Conservation (phyloP, 2,329 filamentous ascomycete genomes). For the Pseudogymnoascus sp. region DNA sequence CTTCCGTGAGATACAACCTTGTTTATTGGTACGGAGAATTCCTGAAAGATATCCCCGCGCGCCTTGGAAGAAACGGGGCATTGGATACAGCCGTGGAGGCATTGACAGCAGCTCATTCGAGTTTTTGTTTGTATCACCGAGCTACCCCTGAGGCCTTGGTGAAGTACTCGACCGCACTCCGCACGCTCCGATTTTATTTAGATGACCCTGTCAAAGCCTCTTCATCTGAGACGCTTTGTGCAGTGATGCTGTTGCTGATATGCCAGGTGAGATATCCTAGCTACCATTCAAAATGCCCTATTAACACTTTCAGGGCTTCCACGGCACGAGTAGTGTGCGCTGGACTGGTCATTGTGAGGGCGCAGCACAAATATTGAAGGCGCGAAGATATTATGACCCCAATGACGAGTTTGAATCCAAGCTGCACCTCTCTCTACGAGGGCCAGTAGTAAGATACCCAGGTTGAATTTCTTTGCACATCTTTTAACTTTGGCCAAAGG, state of each 20-base stretch:
- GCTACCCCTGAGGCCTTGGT: not conserved
- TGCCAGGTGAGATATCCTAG: constrained; percentile 19
- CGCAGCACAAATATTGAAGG: constrained; percentile 27
- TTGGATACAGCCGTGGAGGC: constrained; percentile 22
- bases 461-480: not conserved
- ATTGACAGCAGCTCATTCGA: not conserved
- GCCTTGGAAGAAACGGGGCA: constrained; percentile 39
- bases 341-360: constrained; percentile 18
- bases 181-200: constrained; percentile 21
- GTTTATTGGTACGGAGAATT: constrained; percentile 38
- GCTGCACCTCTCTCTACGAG: constrained; percentile 30
- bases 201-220: constrained; percentile 28
- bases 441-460: constrained; percentile 27
- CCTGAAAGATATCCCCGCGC: constrained; percentile 37
- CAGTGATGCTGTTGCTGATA: constrained; percentile 31
- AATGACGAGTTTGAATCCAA: constrained; percentile 30
- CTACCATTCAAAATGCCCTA: not conserved
- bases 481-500: constrained; percentile 11
- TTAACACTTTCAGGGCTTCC: not conserved
- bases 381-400: constrained; percentile 26
- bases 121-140: not conserved
- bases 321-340: not conserved
- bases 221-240: constrained; percentile 30
- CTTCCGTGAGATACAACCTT: constrained; percentile 41
- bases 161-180: constrained; percentile 7